Percentiles rank a stretch among this genome's conserved stretches.
Conservation (phyloP, 192 early-diverging fungal genomes). For the Coemansia umbellata region DNA sequence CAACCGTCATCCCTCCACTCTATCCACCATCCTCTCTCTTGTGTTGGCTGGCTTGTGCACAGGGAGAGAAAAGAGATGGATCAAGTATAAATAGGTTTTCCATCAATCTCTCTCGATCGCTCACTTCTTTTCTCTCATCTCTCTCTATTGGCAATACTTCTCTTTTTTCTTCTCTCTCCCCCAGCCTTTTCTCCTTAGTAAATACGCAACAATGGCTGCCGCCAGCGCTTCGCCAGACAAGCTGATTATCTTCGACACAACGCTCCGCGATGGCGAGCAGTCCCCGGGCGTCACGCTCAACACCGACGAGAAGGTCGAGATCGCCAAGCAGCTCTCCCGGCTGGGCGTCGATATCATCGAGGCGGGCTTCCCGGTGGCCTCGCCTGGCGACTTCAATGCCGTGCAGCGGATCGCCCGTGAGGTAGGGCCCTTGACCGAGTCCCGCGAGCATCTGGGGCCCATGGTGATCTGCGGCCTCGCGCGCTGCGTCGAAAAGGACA, state of each 20-base stretch:
- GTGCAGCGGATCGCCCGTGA: slow-evolving; percentile 91
- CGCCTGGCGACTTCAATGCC: slow-evolving; percentile 91
- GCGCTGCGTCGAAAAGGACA: slow-evolving; percentile 79
- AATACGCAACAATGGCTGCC: slow-evolving; percentile 3
- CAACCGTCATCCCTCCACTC: too few relatives aligned
- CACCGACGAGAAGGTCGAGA: slow-evolving; percentile 89
- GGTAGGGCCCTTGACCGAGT: slow-evolving; percentile 80
- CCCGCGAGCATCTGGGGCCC: slow-evolving; percentile 73
- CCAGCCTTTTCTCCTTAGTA: background rate
- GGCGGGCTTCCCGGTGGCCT: slow-evolving; percentile 94
- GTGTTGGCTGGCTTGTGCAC: too few relatives aligned
- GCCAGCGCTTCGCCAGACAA: slow-evolving; percentile 61
- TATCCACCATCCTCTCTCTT: too few relatives aligned
- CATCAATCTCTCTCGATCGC: background rate
- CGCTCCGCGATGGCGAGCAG: slow-evolving; percentile 97
- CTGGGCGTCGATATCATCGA: slow-evolving; percentile 95
- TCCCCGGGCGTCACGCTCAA: slow-evolving; percentile 95
- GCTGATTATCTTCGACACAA: slow-evolving; percentile 94
- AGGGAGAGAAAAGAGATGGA: too few relatives aligned
- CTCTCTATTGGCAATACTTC: background rate
- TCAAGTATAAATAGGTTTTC: background rate
- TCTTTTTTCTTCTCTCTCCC: background rate
- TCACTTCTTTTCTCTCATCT: slow-evolving; percentile 1
- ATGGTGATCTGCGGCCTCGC: slow-evolving; percentile 90
- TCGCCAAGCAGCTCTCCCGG: slow-evolving; percentile 87